Conservation (phyloP, 108 stramenopile species). For the Schizochytrium sp. region DNA sequence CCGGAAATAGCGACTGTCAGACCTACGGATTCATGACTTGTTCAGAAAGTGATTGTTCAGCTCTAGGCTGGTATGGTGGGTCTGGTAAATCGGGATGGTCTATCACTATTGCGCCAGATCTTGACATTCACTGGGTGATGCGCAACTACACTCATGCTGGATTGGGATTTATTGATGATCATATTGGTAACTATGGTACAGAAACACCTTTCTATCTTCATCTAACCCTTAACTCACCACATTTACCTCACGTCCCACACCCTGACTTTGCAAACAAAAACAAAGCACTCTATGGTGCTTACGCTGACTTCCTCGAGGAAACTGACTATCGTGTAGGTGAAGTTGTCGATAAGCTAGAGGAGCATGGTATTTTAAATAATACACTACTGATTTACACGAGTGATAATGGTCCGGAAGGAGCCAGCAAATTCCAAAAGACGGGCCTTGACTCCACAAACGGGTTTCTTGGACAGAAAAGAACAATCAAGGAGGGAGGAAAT, state of each 20-base stretch:
- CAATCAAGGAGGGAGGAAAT: conserved; percentile 18
- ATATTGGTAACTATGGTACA: background rate
- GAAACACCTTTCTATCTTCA: background rate
- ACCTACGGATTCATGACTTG: no score
- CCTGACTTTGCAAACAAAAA: background rate
- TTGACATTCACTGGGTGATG: no score
- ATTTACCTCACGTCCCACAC: background rate
- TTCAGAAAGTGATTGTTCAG: no score
- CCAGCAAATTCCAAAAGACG: background rate
- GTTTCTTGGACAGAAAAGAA: background rate
- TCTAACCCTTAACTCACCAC: background rate
- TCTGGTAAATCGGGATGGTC: no score
- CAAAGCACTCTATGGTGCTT: background rate
- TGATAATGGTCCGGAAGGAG: background rate
- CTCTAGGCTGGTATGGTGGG: no score
- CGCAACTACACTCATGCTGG: no score
- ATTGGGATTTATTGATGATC: background rate
- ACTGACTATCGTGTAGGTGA: background rate
- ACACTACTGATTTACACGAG: background rate
- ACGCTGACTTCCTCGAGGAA: background rate
- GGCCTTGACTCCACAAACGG: background rate
- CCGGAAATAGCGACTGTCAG: no score
- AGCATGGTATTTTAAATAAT: background rate
- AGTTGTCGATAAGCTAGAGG: background rate
- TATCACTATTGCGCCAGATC: no score